Conservation (phyloP, 1,139 yeast genomes). For the Barnettozyma hawaiiensis region DNA sequence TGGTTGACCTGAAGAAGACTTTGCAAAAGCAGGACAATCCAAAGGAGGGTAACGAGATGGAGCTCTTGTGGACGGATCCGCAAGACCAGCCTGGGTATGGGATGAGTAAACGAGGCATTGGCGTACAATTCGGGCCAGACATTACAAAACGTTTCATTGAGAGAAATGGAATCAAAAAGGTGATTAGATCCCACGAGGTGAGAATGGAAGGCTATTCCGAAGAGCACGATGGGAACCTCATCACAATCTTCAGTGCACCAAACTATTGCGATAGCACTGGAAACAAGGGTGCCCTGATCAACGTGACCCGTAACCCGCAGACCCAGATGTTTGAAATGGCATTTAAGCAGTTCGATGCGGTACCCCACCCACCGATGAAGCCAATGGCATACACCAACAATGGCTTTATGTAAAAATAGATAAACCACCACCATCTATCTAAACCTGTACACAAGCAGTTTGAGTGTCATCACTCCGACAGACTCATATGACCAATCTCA, state of each 20-base stretch:
- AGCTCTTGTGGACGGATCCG: slow-evolving; percentile 96
- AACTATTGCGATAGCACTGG: slow-evolving; percentile 93
- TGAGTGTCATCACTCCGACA: too few species aligned
- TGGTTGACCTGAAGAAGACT: slow-evolving; percentile 52
- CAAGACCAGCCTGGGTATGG: slow-evolving; percentile 72
- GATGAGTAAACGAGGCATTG: slow-evolving; percentile 91
- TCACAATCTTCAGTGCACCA: slow-evolving; percentile 96
- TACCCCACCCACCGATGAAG: slow-evolving; percentile 82
- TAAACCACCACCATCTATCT: too few species aligned
- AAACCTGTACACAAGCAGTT: too few species aligned
- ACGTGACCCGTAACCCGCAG: slow-evolving; percentile 9
- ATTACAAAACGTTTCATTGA: slow-evolving; percentile 76
- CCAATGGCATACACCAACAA: slow-evolving; percentile 95
- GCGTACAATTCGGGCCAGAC: slow-evolving; percentile 96
- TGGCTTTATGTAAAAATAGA: slow-evolving; percentile 21
- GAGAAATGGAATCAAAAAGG: slow-evolving; percentile 63
- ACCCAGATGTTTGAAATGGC: slow-evolving; percentile 11
- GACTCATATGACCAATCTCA: too few species aligned
- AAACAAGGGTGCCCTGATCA: slow-evolving; percentile 73
- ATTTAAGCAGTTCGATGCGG: slow-evolving; percentile 53
- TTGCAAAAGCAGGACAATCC: slow-evolving; percentile 57
- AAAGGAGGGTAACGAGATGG: slow-evolving; percentile 91
- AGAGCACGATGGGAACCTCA: slow-evolving; percentile 80
- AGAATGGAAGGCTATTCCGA: slow-evolving; percentile 84
- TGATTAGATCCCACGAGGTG: slow-evolving; percentile 93